Evolutionary conservation across 1,139 yeast species (phyloP), one percentile per base, ranked within the genome.

Genomic region (Taiozyma sp.): DNA sequence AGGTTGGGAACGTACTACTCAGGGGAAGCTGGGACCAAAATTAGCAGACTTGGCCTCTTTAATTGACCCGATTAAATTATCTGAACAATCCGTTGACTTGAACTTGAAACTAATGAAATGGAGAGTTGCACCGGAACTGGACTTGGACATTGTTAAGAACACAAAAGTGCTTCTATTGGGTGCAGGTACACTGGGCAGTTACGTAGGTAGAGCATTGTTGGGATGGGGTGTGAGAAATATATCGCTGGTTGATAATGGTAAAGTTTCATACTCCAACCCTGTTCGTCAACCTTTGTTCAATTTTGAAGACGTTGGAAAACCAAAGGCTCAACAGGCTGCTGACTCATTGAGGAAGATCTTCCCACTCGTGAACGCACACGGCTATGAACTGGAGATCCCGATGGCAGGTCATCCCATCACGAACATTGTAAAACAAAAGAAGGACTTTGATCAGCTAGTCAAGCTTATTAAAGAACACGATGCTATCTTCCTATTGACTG

Each of bases 151-250:
- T 1, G 73, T 93, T 28, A 80, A 81, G 56, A 55, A 69, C 14
- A 79, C 85, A 28, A 83, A 76, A 56, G 87, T 92, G 39, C 69
- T 93, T 44, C 71, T 93, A 19, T 74, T 93, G n/a, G 99, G 99
- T 0, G 89, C 99, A 0, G 99, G 99, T 5, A 95, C 99, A 2
- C 74, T 95, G 14, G 99, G 99, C 0, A 87, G 96, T 55, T 91
- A 92, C 64, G 95, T 93, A 10, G 80, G 96, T 0, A 73, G 99
- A 52, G 85, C 88, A 0, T 70, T 93, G 42, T 68, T 93, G 67
- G 98, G 96, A 0, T 93, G 99, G 99, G 99, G 99, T 2, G 92
- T 91, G 0, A 72, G 87, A 39, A 74, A 80, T 40, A 84, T 93
- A 30, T 87, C 97, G 0, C 83, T 93, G 69, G 95, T 93, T 2